phyloP scores from a whole-genome alignment of 2,329 filamentous ascomycete genomes.

The Colletotrichum coccodes region DNA sequence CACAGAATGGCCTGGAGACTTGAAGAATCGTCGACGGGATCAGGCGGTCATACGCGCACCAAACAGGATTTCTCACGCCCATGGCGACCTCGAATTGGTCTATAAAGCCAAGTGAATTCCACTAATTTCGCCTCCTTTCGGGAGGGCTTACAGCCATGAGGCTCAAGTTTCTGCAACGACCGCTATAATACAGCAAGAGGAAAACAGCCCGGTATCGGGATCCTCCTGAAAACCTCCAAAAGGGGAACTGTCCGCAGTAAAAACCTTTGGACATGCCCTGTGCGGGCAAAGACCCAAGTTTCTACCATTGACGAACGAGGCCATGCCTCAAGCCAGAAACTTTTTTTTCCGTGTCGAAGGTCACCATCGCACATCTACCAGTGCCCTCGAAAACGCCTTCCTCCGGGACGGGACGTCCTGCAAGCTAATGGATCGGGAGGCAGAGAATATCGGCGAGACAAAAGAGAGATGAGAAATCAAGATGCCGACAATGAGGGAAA shows the following conservation, averaged over 20 bases:
- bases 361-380: slow-evolving; percentile 23
- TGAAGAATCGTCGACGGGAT: too few relatives aligned
- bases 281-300: background rate
- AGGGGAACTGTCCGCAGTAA: slow-evolving; percentile 10
- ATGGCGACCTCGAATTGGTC: background rate
- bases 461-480: slow-evolving; percentile 31
- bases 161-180: slow-evolving; percentile 30
- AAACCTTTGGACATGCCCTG: background rate
- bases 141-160: slow-evolving; percentile 20
- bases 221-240: slow-evolving; percentile 6
- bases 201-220: slow-evolving; percentile 1
- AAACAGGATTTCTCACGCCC: background rate
- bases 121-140: slow-evolving; percentile 4
- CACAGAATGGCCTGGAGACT: too few relatives aligned
- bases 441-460: slow-evolving; percentile 9
- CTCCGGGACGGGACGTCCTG: slow-evolving; percentile 13
- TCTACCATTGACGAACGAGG: slow-evolving; percentile 3
- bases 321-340: slow-evolving; percentile 21
- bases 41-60: too few relatives aligned
- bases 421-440: slow-evolving; percentile 9
- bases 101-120: slow-evolving; percentile 1
- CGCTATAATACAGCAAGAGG: slow-evolving; percentile 29
- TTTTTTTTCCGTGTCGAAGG: slow-evolving; percentile 26
- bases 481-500: slow-evolving; percentile 34
- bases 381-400: slow-evolving; percentile 28